Percentiles rank a stretch among this genome's conserved stretches.
phyloP scores from a whole-genome alignment of 2,329 filamentous ascomycete species.

The Thielaviopsis populi region DNA sequence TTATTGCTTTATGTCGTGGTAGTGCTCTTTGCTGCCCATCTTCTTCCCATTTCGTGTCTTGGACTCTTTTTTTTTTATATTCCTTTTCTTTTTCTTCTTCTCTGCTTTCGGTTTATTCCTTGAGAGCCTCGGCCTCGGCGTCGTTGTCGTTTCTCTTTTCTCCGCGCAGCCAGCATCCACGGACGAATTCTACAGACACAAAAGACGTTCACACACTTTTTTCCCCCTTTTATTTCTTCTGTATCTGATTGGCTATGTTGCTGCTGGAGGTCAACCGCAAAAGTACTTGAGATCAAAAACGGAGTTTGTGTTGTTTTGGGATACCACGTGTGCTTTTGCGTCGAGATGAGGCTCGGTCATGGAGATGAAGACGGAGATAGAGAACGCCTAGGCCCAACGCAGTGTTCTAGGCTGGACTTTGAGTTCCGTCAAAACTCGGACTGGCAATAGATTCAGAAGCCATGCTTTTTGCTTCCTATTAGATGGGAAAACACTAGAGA shows the following conservation, averaged over 20 bases:
- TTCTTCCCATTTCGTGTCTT: not conserved
- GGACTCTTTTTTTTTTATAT: not conserved
- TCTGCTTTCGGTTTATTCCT: not conserved
- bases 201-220: not conserved
- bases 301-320: not conserved
- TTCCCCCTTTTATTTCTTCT: slow-evolving; percentile 12
- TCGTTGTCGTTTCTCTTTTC: not conserved
- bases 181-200: not conserved
- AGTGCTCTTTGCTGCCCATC: not conserved
- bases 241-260: slow-evolving; percentile 15
- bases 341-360: not conserved
- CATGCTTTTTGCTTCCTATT: no score
- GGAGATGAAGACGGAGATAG: no score
- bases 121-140: not conserved
- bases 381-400: not conserved
- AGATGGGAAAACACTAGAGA: no score
- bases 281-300: not conserved
- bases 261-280: not conserved
- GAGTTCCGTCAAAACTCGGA: no score
- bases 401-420: not conserved
- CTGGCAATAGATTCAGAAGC: no score
- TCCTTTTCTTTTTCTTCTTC: not conserved
- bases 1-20: not conserved
- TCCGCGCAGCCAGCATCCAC: not conserved
- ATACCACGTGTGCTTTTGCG: not conserved